Conservation (phyloP, 495 filamentous ascomycete species). For the Lasiosphaeria hispida region DNA sequence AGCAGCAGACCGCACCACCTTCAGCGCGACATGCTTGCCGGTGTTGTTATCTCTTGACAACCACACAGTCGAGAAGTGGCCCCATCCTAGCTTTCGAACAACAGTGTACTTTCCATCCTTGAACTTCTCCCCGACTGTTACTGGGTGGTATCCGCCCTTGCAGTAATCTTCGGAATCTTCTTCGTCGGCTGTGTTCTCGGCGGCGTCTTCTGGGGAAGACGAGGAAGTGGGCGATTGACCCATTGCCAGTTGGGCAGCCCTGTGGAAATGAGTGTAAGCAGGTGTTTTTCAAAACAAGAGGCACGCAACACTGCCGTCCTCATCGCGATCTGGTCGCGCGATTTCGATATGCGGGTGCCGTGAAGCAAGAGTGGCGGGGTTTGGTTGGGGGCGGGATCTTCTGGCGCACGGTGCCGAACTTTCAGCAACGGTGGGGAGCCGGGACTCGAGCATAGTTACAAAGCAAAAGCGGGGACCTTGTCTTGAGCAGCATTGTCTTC, state of each 20-base stretch:
- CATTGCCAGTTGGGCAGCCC: slow-evolving; percentile 36
- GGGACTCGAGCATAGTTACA: slow-evolving; percentile 7
- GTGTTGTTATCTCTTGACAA: slow-evolving; percentile 87
- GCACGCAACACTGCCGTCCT: not conserved
- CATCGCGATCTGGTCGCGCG: slow-evolving; percentile 4
- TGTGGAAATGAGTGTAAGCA: slow-evolving; percentile 26
- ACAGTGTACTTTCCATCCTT: slow-evolving; percentile 97
- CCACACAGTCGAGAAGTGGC: slow-evolving; percentile 99
- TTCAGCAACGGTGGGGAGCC: slow-evolving; percentile 21
- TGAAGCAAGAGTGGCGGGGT: slow-evolving; percentile 27
- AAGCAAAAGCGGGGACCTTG: slow-evolving; percentile 50
- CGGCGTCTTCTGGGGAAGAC: slow-evolving; percentile 78
- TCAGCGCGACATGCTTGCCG: slow-evolving; percentile 93
- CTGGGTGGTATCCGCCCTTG: slow-evolving; percentile 97
- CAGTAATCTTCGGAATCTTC: slow-evolving; percentile 99
- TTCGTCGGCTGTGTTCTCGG: slow-evolving; percentile 93
- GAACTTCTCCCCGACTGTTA: slow-evolving; percentile 89
- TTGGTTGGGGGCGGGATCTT: slow-evolving; percentile 10
- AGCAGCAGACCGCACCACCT: slow-evolving; percentile 93
- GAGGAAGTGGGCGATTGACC: slow-evolving; percentile 76
- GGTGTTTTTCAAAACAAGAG: not conserved
- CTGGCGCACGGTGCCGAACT: slow-evolving; percentile 33
- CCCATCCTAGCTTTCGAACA: slow-evolving; percentile 96
- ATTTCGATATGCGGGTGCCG: slow-evolving; percentile 7
- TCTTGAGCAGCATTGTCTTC: slow-evolving; percentile 44